Base-by-base conservation (phyloP, 176 grass and related monocot genomes). In the Stipa capillata region DNA sequence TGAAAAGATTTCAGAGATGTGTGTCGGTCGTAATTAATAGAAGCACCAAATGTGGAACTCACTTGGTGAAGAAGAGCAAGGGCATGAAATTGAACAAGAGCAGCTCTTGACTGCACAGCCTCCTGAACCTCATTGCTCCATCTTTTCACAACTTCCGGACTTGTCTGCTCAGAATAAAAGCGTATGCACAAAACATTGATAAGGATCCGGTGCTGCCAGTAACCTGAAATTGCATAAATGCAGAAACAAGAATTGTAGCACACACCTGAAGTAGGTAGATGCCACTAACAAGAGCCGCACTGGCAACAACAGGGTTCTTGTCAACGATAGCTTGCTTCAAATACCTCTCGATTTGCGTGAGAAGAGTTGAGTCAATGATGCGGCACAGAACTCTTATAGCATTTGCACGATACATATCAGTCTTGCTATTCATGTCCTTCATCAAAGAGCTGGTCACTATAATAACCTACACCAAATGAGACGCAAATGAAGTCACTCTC, bases 371-470 rank as follows among this genome's bases (percentile, higher is more conserved):
- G 76, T 99, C 96, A 49, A 91, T 99, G 40, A 99, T 99, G 50
- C 92, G 90, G 70, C 90, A 99, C 54, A 99, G 90, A 82, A 99
- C 97, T 65, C 97, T 87, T 67, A 99, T 99, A 63, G 97, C 97
- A 59, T 99, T 99, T 0, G 97, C 97, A 67, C 92, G 69, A 73
- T 99, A 99, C 97, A 99, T 99, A 81, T 99, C 97, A 27, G 79
- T 99, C 77, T 96, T 99, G 83, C 97, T 99, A 72, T 99, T 99
- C 92, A 99, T 99, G 81, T 99, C 97, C 78, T 99, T 99, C 97
- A 99, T 99, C 86, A 99, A 80, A n/a, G 97, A 99, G 51, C 97
- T 99, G 11, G 97, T 99, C 72, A 99, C 97, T 65, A 96, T 99
- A 74, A 99, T 99, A 86, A 99, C 97, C 97, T 99, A 72, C 45